These are phyloP conservation scores for Cystoderma amianthinum DNA, from an alignment of 768 basidiomycete species.

Conservation along the genomic window DNA sequence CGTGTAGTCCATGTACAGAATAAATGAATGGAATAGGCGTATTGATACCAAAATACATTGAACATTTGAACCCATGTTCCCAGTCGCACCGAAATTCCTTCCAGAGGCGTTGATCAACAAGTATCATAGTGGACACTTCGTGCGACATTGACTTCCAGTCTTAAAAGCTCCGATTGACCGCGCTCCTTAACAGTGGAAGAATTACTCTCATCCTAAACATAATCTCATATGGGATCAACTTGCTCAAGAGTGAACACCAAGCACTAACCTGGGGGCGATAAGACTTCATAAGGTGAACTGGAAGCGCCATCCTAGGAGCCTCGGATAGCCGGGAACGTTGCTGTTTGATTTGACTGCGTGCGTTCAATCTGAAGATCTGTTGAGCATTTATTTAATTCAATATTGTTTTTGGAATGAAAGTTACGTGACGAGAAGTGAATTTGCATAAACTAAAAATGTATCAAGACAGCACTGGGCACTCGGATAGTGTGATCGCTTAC, in stretches of 20 bases:
- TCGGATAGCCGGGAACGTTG: neutral
- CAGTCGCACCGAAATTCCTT: too few relatives aligned
- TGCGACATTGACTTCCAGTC: neutral
- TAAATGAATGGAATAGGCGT: too few relatives aligned
- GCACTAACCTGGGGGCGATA: neutral
- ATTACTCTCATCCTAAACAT: too few relatives aligned
- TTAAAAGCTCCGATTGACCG: neutral
- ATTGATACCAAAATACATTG: too few relatives aligned
- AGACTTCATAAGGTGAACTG: neutral
- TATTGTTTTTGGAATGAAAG: constrained; percentile 3
- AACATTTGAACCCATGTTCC: too few relatives aligned
- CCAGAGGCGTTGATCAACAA: too few relatives aligned
- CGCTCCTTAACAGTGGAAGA: too few relatives aligned
- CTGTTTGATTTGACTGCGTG: neutral
- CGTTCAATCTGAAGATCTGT: neutral
- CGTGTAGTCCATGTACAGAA: too few relatives aligned
- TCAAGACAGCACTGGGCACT: neutral
- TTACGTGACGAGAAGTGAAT: constrained; percentile 42
- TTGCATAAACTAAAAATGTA: constrained; percentile 37
- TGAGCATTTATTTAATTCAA: neutral
- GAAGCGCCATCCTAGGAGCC: neutral
- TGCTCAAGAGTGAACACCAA: neutral
- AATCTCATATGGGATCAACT: neutral
- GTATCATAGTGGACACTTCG: neutral
- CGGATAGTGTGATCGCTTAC: constrained; percentile 18